These are phyloP conservation scores for Coniochaeta sp. DNA, from an alignment of 2,329 filamentous ascomycete genomes.

Conservation along the genomic window DNA sequence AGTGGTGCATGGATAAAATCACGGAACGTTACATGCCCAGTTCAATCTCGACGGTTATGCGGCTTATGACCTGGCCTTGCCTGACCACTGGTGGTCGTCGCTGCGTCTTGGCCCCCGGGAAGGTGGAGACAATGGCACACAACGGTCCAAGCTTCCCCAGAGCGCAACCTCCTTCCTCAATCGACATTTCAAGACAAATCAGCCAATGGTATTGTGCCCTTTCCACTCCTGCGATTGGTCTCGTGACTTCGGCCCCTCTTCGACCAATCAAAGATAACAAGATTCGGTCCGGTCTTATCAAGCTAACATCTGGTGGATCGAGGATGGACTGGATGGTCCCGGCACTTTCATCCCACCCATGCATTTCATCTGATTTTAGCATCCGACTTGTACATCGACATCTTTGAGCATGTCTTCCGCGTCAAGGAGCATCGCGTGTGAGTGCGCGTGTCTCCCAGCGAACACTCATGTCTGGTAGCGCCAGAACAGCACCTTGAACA, in stretches of 20 bases:
- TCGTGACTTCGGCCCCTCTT: not conserved
- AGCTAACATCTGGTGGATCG: slow-evolving; percentile 1
- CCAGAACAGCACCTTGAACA: too few relatives aligned
- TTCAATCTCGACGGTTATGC: slow-evolving; percentile 4
- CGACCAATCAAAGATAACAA: not conserved
- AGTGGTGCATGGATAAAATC: slow-evolving; percentile 2
- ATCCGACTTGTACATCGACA: not conserved
- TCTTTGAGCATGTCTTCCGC: not conserved
- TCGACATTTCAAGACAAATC: not conserved
- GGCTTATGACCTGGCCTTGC: not conserved
- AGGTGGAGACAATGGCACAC: not conserved
- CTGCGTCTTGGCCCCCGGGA: not conserved
- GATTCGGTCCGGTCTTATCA: slow-evolving; percentile 4
- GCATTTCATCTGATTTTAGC: not conserved
- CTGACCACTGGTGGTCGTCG: not conserved
- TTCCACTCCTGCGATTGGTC: not conserved
- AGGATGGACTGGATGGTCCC: not conserved
- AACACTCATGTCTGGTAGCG: too few relatives aligned
- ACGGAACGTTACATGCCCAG: slow-evolving; percentile 4
- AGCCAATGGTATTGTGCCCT: not conserved
- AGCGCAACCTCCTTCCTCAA: not conserved
- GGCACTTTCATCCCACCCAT: not conserved
- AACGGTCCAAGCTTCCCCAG: not conserved
- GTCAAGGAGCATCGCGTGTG: not conserved
- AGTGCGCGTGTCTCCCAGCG: too few relatives aligned